Evolutionary conservation across 768 basidiomycete species (phyloP), one percentile per base, ranked within the genome.

Genomic region (Termitomyces sp.): DNA sequence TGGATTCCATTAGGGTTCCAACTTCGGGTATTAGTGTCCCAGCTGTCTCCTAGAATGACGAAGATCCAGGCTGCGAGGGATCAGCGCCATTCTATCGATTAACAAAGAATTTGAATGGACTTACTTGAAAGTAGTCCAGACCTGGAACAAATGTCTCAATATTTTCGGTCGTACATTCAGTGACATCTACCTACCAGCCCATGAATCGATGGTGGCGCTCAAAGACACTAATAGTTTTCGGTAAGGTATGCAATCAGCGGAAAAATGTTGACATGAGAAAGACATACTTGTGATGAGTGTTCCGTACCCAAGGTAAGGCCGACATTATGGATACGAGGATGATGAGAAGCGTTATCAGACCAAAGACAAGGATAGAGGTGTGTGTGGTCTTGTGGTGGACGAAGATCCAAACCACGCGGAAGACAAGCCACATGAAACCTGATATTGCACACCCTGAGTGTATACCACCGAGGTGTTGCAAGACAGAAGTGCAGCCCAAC

Each of bases 381-480:
- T 81, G 79, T 62, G 82, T 85, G 56, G 74, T 60, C 59, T 72
- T 70, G 65, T 77, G 83, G 62, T 80, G 65, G 34, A 75, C 76
- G 65, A 82, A 80, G 33, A 85, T 80, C 34, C 77, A 70, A 39
- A 79, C 74, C 44, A 90, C 71, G 66, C 81, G 81, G 62, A 82
- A 82, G 50, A 90, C 72, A 46, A 91, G 77, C 90, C 90, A 92
- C 16, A 80, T 73, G 56, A 87, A 81, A 49, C 88, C 90, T 33
- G 89, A 90, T 26, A 80, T 72, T 3, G 88, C 88, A 68, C 90
- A 92, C 29, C 90, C 88, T n/a, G 85, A 86, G 66, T 92, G 90
- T 61, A 92, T 89, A 22, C 90, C 90, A 5, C 90, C 90, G 15
- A 92, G 80, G 68, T 92, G 90, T 75, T 87, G 78, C 22, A 91